phyloP scores from a whole-genome alignment of 2,329 filamentous ascomycete species.

The Ampelomyces quisqualis region DNA sequence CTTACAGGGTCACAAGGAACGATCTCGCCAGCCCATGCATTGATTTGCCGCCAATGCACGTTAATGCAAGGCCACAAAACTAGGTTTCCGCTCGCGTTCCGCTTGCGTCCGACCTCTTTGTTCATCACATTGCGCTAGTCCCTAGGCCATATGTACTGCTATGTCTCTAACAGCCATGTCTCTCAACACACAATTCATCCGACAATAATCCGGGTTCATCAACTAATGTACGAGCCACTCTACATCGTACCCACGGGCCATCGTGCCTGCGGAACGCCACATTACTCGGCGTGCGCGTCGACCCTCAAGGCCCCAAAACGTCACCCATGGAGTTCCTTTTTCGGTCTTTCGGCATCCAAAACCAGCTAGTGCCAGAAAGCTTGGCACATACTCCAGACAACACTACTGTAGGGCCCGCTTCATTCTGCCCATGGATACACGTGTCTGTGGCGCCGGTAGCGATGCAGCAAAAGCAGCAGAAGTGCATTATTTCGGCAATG shows the following conservation, averaged over 20 bases:
- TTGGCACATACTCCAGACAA: conserved; percentile 1
- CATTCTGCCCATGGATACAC: neutral
- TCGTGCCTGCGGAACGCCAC: conserved; percentile 1
- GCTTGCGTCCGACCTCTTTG: neutral
- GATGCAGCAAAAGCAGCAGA: neutral
- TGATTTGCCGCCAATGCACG: neutral
- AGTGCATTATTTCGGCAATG: neutral
- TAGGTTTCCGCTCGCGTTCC: neutral
- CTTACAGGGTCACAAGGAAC: neutral
- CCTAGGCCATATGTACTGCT: neutral
- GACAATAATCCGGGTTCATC: too few relatives aligned
- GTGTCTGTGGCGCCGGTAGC: neutral
- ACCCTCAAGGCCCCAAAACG: conserved; percentile 1
- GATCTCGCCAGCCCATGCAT: neutral
- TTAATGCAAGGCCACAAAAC: conserved; percentile 1
- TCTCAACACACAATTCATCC: neutral
- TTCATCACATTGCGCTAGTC: neutral
- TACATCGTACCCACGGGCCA: neutral
- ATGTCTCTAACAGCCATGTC: neutral
- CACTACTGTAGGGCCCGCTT: neutral
- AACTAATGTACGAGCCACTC: too few relatives aligned
- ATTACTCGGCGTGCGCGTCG: conserved; percentile 2
- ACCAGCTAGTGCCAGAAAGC: neutral
- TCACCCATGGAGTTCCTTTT: conserved; percentile 1
- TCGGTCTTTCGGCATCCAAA: neutral